Conservation (phyloP, 768 basidiomycete genomes). For the Xerocomellus amylosporus region DNA sequence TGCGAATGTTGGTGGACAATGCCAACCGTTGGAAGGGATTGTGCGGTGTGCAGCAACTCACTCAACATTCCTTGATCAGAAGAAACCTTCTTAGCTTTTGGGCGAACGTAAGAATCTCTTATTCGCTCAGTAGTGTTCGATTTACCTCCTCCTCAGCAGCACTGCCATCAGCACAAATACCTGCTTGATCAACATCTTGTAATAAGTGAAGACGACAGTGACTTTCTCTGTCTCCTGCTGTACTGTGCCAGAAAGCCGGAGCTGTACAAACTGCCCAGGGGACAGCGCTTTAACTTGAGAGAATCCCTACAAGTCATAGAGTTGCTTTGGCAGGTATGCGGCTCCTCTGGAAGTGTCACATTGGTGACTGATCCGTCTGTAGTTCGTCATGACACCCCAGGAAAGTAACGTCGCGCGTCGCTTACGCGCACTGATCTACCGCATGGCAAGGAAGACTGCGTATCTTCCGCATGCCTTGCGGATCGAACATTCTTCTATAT, state of each 20-base stretch:
- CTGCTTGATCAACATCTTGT: not conserved
- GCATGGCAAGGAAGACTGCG: conserved; percentile 29
- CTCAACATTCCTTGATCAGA: conserved; percentile 15
- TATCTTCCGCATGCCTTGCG: conserved; percentile 21
- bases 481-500: conserved; percentile 6
- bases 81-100: conserved; percentile 8
- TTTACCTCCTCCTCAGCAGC: conserved; percentile 7
- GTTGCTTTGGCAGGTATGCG: conserved; percentile 21
- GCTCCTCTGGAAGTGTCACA: not conserved
- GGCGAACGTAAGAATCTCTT: conserved; percentile 5
- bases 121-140: not conserved
- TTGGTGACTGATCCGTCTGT: not conserved
- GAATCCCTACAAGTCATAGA: conserved; percentile 23
- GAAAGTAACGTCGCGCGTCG: conserved; percentile 1
- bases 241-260: conserved; percentile 16
- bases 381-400: conserved; percentile 13
- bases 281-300: not conserved
- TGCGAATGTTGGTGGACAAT: conserved; percentile 4
- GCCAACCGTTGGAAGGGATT: conserved; percentile 15
- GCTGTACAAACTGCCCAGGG: conserved; percentile 10
- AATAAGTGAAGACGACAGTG: conserved; percentile 13
- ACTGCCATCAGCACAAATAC: conserved; percentile 11
- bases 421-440: conserved; percentile 22
- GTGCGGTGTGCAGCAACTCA: conserved; percentile 18
- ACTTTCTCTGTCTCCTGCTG: conserved; percentile 19